A percentile compares a stretch with the other conserved stretches of the same genome.
Evolutionary conservation across 2,329 filamentous ascomycete genomes (phyloP).

Genomic region (Neofusicoccum laricinum): DNA sequence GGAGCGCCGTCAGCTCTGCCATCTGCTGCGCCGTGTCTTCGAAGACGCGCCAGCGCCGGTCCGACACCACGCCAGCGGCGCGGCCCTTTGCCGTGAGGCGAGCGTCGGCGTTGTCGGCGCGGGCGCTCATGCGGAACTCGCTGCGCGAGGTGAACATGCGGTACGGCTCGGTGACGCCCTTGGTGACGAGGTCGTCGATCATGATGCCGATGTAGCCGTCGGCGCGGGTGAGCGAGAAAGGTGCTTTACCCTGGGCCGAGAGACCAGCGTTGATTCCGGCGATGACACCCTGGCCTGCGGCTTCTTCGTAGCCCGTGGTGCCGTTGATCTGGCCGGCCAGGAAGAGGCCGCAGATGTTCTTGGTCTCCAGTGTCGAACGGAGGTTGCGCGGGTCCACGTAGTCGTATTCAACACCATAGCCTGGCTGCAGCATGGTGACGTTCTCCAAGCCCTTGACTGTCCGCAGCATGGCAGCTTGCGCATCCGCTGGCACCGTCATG

Average conservation of each 20-base stretch:
- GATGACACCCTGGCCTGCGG: slow-evolving; percentile 86
- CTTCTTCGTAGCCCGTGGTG: slow-evolving; percentile 97
- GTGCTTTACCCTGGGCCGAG: slow-evolving; percentile 63
- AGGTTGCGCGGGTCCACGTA: slow-evolving; percentile 93
- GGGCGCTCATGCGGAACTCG: slow-evolving; percentile 89
- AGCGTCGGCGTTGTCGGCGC: slow-evolving; percentile 90
- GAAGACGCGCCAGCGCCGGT: slow-evolving; percentile 73
- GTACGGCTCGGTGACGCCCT: slow-evolving; percentile 95
- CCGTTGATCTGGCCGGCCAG: slow-evolving; percentile 97
- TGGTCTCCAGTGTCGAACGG: slow-evolving; percentile 88
- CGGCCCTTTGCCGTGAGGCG: slow-evolving; percentile 79
- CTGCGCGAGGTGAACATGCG: slow-evolving; percentile 96
- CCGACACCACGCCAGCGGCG: slow-evolving; percentile 72
- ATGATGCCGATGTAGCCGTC: slow-evolving; percentile 98
- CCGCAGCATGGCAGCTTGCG: slow-evolving; percentile 79
- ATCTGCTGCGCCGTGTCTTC: slow-evolving; percentile 65
- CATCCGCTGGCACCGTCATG: slow-evolving; percentile 90
- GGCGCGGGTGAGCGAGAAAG: slow-evolving; percentile 69
- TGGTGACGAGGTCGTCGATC: slow-evolving; percentile 96
- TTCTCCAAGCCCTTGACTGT: slow-evolving; percentile 87
- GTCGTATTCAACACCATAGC: slow-evolving; percentile 97
- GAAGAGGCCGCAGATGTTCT: slow-evolving; percentile 82
- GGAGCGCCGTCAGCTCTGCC: slow-evolving; percentile 58
- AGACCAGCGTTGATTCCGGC: slow-evolving; percentile 93
- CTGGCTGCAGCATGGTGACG: slow-evolving; percentile 87